Evolutionary conservation across 148 eudicot species (phyloP), one percentile per base, ranked within the genome.

Genomic region (Silene conica): DNA sequence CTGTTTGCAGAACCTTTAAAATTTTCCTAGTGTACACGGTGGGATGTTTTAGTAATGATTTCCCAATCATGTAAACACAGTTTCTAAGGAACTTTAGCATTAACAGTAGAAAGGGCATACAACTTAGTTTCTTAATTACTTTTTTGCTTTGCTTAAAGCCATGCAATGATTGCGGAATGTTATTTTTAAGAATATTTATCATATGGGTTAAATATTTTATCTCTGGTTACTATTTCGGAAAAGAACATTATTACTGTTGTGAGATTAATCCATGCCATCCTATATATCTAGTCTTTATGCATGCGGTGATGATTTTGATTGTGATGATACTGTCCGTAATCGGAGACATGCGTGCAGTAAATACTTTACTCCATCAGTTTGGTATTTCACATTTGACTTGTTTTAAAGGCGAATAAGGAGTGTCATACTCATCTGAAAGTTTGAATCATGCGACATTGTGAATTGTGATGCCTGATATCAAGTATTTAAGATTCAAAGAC

Each of bases 401-500:
- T 38, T 38, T 38, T 60, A 22, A 0, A 60, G 31, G 63, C 31
- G 26, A 4, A 23, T 21, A 60, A 21, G 5, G 66, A 67, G 75
- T 38, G 43, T 31, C 34, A 31, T 31, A 5, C 34, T 3, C 34
- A 31, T 31, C 4, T 31, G n/a, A n/a, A n/a, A n/a, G n/a, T n/a
- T n/a, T n/a, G 34, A 1, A 31, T 69, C 70, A 84, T 83, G 89
- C 72, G 81, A 79, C 54, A 87, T 4, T 80, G 78, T n/a, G n/a
- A n/a, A n/a, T n/a, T n/a, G n/a, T 64, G 85, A 84, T 50, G 85
- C 81, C 58, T 86, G 82, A 63, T 79, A 68, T 13, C 90, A 89
- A 57, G 81, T 89, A 62, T 71, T 92, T 79, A 88, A 89, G 82
- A 86, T 89, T 54, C 95, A 89, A n/a, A n/a, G n/a, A n/a, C n/a